These are phyloP conservation scores for Crucibulum laeve DNA, from an alignment of 768 basidiomycete genomes.

Conservation along the genomic window DNA sequence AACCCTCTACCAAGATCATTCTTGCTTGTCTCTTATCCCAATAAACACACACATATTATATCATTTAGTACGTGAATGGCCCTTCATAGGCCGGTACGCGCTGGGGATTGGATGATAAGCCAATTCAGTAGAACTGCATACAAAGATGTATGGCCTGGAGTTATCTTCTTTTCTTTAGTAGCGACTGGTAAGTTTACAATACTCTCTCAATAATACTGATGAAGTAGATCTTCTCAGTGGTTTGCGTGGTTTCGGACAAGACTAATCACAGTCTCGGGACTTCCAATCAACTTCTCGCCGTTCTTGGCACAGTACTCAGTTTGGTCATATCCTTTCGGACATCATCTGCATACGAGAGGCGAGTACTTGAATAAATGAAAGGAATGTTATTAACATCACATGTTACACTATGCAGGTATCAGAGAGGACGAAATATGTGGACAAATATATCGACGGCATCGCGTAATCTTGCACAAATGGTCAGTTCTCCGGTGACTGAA, in stretches of 20 bases:
- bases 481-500: constrained; percentile 22
- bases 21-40: no score
- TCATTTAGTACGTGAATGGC: no score
- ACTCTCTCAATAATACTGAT: no score
- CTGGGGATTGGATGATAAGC: no score
- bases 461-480: constrained; percentile 46
- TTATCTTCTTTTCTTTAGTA: no score
- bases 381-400: not conserved
- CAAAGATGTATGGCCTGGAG: no score
- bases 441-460: constrained; percentile 47
- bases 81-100: no score
- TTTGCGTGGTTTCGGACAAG: constrained; percentile 40
- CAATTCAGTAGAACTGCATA: no score
- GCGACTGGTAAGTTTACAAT: no score
- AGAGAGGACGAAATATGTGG: constrained; percentile 62
- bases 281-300: constrained; percentile 44
- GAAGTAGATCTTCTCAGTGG: no score
- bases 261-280: constrained; percentile 38
- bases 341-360: constrained; percentile 56
- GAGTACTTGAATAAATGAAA: constrained; percentile 8
- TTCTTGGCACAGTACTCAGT: constrained; percentile 60
- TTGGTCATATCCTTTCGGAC: constrained; percentile 59
- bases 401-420: constrained; percentile 29
- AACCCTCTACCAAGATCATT: no score
- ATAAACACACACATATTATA: no score